Evolutionary conservation across 108 stramenopile genomes (phyloP), one percentile per base, ranked within the genome.

Genomic region (Fistulifera pelliculosa): DNA sequence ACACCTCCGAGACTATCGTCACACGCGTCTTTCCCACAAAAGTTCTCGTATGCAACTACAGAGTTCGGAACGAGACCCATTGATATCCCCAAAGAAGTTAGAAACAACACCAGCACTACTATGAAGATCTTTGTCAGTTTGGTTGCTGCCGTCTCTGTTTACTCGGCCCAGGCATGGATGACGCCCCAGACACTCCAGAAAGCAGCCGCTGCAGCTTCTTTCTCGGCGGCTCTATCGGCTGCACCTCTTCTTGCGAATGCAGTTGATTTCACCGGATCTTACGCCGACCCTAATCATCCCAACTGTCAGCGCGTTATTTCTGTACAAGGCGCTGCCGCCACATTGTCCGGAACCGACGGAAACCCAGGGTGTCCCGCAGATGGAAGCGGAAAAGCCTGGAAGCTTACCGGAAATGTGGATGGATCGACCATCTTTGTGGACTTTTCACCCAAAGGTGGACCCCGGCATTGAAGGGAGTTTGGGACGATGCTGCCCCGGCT

Each of bases 371-470:
- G 73, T 51, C 65, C 65, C 5, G 25, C 55, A 12, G 69, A 60
- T 43, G 74, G 71, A 26, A 38, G 17, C 4, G 72, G 69, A 12
- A 56, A 41, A 22, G 25, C 38, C 1, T 69, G 62, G 62, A 54
- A 21, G n/a, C 52, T 62, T 16, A 44, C 23, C 13, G 62, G 62
- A 2, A 71, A 61, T 50, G 58, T 64, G 1, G 47, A 64, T 49
- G 70, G 61, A 25, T 60, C 68, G 38, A 22, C 23, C 16, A 74
- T 76, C 23, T 54, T 54, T 16, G 66, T 83, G 1, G 81, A 83
- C 58, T 83, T 79, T 54, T 58, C 72, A 22, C 73, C 75, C 55
- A 74, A 79, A 43, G 77, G 81, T 19, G 81, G 81, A 10, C 81
- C 81, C 56, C 51, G 47, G 64, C 70, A 53, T 41, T 72, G 8